Conservation (phyloP, 176 grass and related monocot genomes). For the Triticum aestivum region IWGSC_CS_RefSeq_v2.1 NC_057799.1:155071156-155071655, state of each 20-base stretch:
- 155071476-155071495: constrained; percentile 97
- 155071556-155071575: constrained; percentile 65
- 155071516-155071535: constrained; percentile 58
- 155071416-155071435: constrained; percentile 84
- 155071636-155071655: constrained; percentile 86
- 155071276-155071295: neutral
- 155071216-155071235: neutral
- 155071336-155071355: constrained; percentile 80
- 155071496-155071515: constrained; percentile 98
- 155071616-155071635: constrained; percentile 63
- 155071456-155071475: constrained; percentile 79
- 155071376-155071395: constrained; percentile 87
- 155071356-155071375: constrained; percentile 94
- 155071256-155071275: neutral
- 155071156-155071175: constrained; percentile 86
- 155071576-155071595: constrained; percentile 49
- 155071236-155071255: neutral
- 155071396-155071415: constrained; percentile 96
- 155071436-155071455: constrained; percentile 78
- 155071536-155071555: constrained; percentile 90
- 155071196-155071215: neutral
- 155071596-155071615: constrained; percentile 63
- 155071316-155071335: constrained; percentile 88
- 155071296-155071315: constrained; percentile 5
- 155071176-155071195: constrained; percentile 53